A percentile compares a stretch with the other conserved stretches of the same genome.
These are phyloP conservation scores for Roridomyces roridus DNA, from an alignment of 768 basidiomycete species.

Conservation along the genomic window DNA sequence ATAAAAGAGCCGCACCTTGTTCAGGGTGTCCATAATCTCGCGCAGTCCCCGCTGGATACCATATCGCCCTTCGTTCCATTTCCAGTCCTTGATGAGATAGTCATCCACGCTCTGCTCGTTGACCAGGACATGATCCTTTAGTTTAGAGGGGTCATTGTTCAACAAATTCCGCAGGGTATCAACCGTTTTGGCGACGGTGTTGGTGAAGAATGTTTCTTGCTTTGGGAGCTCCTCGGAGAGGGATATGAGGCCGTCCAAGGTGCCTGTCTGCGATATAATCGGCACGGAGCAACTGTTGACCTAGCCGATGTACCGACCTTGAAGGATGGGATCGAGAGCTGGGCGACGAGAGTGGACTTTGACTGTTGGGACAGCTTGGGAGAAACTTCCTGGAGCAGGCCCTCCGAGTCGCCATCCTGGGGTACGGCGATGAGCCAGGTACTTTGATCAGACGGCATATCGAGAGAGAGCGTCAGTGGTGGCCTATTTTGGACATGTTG, in stretches of 20 bases:
- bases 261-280: slow-evolving; percentile 74
- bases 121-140: slow-evolving; percentile 77
- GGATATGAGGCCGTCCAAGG: slow-evolving; percentile 85
- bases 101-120: slow-evolving; percentile 82
- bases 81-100: slow-evolving; percentile 83
- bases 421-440: slow-evolving; percentile 94
- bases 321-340: slow-evolving; percentile 83
- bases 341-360: slow-evolving; percentile 62
- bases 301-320: slow-evolving; percentile 63
- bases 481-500: slow-evolving; percentile 40
- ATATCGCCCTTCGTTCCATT: slow-evolving; percentile 94
- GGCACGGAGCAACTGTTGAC: slow-evolving; percentile 16
- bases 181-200: slow-evolving; percentile 88
- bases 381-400: slow-evolving; percentile 67
- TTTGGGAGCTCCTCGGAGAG: slow-evolving; percentile 95
- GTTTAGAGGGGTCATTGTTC: slow-evolving; percentile 83
- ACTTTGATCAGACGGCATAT: slow-evolving; percentile 94
- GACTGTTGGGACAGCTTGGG: slow-evolving; percentile 67
- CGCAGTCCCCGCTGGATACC: slow-evolving; percentile 79
- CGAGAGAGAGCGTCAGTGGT: slow-evolving; percentile 16
- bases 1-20: slow-evolving; percentile 63
- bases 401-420: slow-evolving; percentile 84
- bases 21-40: slow-evolving; percentile 86
- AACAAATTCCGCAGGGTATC: slow-evolving; percentile 91
- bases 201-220: slow-evolving; percentile 86